These are phyloP conservation scores for Ascodesmis nigricans DNA, from an alignment of 495 filamentous ascomycete genomes.

Conservation along the genomic window DNA sequence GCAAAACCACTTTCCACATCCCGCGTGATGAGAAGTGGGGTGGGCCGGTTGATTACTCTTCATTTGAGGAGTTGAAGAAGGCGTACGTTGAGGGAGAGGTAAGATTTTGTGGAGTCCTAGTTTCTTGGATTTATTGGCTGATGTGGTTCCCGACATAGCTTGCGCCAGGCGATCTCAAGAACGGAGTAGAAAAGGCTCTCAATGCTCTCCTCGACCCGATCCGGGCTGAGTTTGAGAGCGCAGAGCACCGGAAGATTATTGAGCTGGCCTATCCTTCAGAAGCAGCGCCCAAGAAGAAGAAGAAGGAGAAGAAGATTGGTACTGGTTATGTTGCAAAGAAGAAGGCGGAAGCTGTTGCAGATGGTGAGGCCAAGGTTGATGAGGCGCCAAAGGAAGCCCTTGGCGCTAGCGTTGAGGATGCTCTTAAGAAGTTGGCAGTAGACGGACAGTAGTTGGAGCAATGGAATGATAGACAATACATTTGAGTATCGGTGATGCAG, in stretches of 20 bases:
- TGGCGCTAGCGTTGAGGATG: no score
- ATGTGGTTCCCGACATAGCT: slow-evolving; percentile 30
- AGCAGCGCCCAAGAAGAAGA: slow-evolving; percentile 54
- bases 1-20: slow-evolving; percentile 35
- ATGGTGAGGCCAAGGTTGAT: slow-evolving; percentile 6
- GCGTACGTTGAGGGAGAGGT: slow-evolving; percentile 69
- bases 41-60: slow-evolving; percentile 56
- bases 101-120: slow-evolving; percentile 19
- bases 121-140: slow-evolving; percentile 5
- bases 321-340: slow-evolving; percentile 31
- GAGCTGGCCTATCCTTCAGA: slow-evolving; percentile 56
- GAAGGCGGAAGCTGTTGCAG: slow-evolving; percentile 16
- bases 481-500: no score
- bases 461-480: no score
- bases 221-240: slow-evolving; percentile 42
- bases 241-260: slow-evolving; percentile 68
- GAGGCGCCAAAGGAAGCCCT: no score
- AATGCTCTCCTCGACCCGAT: slow-evolving; percentile 53
- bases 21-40: slow-evolving; percentile 32
- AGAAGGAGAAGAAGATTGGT: slow-evolving; percentile 51
- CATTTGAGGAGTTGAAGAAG: slow-evolving; percentile 44
- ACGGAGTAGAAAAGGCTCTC: slow-evolving; percentile 48
- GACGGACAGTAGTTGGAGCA: no score
- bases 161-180: slow-evolving; percentile 65
- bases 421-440: no score